Evolutionary conservation across 495 filamentous ascomycete genomes (phyloP).

Genomic region (Neurospora sp.): DNA sequence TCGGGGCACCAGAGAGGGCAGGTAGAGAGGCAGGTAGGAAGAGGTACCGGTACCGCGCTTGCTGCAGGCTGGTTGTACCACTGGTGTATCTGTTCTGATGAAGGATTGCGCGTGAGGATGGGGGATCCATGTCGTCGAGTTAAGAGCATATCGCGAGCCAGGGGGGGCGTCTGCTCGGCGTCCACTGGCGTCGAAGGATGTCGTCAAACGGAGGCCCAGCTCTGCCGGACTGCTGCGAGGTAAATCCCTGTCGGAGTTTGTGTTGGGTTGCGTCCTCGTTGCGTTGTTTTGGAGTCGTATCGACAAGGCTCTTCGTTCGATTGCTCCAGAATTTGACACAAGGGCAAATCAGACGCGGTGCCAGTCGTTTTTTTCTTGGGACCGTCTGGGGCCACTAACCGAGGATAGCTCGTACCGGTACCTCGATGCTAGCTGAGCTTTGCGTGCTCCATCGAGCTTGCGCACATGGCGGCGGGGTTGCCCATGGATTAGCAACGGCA

Average conservation of each 20-base stretch:
- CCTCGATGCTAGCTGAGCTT: slow-evolving; percentile 2
- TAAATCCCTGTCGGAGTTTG: slow-evolving; percentile 25
- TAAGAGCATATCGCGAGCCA: slow-evolving; percentile 5
- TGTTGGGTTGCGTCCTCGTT: slow-evolving; percentile 13
- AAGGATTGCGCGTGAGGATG: slow-evolving; percentile 16
- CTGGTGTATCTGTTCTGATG: slow-evolving; percentile 20
- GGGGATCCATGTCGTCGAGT: slow-evolving; percentile 26
- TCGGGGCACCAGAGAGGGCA: background rate
- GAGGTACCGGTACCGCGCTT: slow-evolving; percentile 18
- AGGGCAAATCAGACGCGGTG: slow-evolving; percentile 16
- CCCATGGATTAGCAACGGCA: slow-evolving; percentile 9
- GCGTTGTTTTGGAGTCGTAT: slow-evolving; percentile 5
- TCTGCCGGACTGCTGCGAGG: slow-evolving; percentile 13
- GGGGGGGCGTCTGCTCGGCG: background rate
- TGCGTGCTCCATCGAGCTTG: slow-evolving; percentile 4
- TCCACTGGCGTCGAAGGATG: slow-evolving; percentile 17
- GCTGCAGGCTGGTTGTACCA: slow-evolving; percentile 7
- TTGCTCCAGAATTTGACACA: slow-evolving; percentile 10
- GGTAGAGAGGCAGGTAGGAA: background rate
- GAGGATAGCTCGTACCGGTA: slow-evolving; percentile 14
- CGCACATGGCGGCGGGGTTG: slow-evolving; percentile 16
- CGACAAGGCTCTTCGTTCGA: slow-evolving; percentile 18
- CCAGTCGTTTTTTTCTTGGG: background rate
- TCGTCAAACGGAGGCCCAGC: slow-evolving; percentile 18
- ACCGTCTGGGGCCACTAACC: slow-evolving; percentile 11